A percentile compares a stretch with the other conserved stretches of the same genome.
phyloP scores from a whole-genome alignment of 2,329 filamentous ascomycete species.

The Paecilomyces sp. region DNA sequence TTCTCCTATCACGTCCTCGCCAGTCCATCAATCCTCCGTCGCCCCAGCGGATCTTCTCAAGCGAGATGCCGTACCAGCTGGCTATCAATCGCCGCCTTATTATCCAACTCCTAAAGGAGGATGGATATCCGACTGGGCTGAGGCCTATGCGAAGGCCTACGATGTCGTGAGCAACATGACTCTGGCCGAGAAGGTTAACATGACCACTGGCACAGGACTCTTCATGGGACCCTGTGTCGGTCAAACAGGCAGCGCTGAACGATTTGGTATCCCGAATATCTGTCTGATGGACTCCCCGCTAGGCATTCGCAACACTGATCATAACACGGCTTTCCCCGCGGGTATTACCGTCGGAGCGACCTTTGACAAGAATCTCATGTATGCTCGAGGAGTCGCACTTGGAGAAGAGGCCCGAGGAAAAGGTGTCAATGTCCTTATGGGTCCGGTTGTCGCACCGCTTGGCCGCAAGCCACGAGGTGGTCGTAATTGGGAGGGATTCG shows the following conservation, averaged over 20 bases:
- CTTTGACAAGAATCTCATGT: conserved; percentile 66
- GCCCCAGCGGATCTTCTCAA: not conserved
- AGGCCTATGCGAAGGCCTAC: conserved; percentile 64
- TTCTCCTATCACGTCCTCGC: conserved; percentile 1
- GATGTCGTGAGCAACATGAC: conserved; percentile 67
- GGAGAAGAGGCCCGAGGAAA: conserved; percentile 68
- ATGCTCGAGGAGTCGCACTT: conserved; percentile 59
- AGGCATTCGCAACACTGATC: conserved; percentile 65
- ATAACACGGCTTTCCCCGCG: conserved; percentile 69
- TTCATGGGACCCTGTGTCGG: conserved; percentile 71
- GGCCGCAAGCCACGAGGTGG: conserved; percentile 67
- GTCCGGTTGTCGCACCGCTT: conserved; percentile 63
- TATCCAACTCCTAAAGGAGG: conserved; percentile 68
- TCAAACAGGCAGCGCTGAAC: conserved; percentile 64
- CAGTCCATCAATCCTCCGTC: not conserved
- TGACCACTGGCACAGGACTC: conserved; percentile 64
- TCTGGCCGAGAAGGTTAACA: conserved; percentile 71
- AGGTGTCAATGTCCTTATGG: conserved; percentile 64
- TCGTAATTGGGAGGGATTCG: conserved; percentile 70
- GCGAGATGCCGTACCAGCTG: conserved; percentile 1
- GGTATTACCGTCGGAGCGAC: conserved; percentile 73
- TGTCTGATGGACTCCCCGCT: conserved; percentile 66
- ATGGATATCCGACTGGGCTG: conserved; percentile 61
- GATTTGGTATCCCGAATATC: conserved; percentile 65
- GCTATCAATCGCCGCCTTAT: conserved; percentile 46